A percentile compares a stretch with the other conserved stretches of the same genome.
Conservation (phyloP, 768 basidiomycete species). For the Podaxis rugospora region DNA sequence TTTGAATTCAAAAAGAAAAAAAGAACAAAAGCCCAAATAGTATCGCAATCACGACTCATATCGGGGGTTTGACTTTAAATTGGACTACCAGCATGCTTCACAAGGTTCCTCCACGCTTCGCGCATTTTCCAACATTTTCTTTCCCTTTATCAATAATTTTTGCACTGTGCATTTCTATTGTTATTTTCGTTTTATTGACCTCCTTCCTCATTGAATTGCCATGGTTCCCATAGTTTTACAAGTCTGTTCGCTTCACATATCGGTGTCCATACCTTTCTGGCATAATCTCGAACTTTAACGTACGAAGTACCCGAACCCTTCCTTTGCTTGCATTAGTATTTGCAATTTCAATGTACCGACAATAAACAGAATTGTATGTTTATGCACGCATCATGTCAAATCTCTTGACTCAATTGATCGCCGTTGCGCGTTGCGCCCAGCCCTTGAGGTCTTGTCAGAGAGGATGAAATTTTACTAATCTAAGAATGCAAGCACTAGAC, state of each 20-base stretch:
- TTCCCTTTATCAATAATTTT: constrained; percentile 8
- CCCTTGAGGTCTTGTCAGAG: background rate
- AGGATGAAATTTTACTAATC: constrained; percentile 2
- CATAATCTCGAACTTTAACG: background rate
- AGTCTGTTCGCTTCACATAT: constrained; percentile 1
- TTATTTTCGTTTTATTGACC: constrained; percentile 7
- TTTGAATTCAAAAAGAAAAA: constrained; percentile 3
- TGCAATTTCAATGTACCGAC: constrained; percentile 7
- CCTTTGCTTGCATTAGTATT: constrained; percentile 9
- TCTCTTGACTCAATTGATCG: background rate
- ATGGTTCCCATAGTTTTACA: constrained; percentile 5
- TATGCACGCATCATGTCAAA: background rate
- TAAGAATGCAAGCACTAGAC: constrained; percentile 21
- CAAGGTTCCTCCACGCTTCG: background rate
- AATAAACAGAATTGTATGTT: constrained; percentile 4
- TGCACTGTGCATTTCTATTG: constrained; percentile 11
- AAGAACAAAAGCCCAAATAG: background rate
- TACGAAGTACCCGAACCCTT: background rate
- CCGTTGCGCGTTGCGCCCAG: background rate
- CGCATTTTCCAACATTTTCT: constrained; percentile 9
- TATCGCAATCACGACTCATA: background rate
- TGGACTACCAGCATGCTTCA: constrained; percentile 9
- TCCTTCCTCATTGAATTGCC: constrained; percentile 4
- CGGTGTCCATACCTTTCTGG: background rate
- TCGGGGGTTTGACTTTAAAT: background rate